A percentile compares a stretch with the other conserved stretches of the same genome.
These are phyloP conservation scores for Ophiostoma sp. DNA, from an alignment of 2,329 filamentous ascomycete species.

Conservation along the genomic window DNA sequence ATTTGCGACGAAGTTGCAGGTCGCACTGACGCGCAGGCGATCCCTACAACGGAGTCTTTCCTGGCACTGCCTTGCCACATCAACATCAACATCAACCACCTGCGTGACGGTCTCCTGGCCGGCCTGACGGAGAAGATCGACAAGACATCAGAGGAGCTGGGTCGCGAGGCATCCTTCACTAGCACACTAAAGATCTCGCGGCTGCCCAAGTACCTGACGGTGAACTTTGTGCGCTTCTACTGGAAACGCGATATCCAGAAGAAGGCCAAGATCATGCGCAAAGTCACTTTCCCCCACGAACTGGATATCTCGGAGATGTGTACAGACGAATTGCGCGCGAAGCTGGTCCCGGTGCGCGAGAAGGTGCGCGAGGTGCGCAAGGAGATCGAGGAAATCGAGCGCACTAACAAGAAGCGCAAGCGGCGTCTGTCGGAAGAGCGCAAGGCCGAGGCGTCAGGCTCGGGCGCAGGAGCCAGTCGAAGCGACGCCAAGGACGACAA, in stretches of 20 bases:
- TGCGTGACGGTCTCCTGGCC: slow-evolving; percentile 79
- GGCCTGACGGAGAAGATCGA: slow-evolving; percentile 84
- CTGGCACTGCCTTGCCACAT: slow-evolving; percentile 97
- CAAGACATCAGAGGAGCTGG: slow-evolving; percentile 75
- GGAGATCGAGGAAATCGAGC: slow-evolving; percentile 88
- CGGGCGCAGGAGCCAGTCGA: slow-evolving; percentile 30
- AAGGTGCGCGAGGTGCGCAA: slow-evolving; percentile 93
- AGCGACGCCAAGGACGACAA: slow-evolving; percentile 36
- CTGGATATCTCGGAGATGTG: slow-evolving; percentile 93
- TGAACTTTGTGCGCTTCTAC: slow-evolving; percentile 97
- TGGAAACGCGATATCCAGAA: slow-evolving; percentile 95
- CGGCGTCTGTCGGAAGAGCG: slow-evolving; percentile 41
- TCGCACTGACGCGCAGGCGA: slow-evolving; percentile 66
- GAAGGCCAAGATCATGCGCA: slow-evolving; percentile 99
- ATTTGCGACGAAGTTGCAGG: slow-evolving; percentile 79
- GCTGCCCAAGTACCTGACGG: slow-evolving; percentile 88
- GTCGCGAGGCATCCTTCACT: slow-evolving; percentile 75
- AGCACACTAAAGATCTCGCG: slow-evolving; percentile 87
- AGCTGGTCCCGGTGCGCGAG: slow-evolving; percentile 86
- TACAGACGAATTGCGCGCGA: slow-evolving; percentile 77
- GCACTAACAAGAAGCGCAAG: slow-evolving; percentile 88
- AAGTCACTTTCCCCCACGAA: slow-evolving; percentile 92
- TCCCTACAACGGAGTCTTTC: slow-evolving; percentile 67
- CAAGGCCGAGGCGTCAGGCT: slow-evolving; percentile 28
- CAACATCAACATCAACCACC: slow-evolving; percentile 75